Base-by-base conservation (phyloP, 257 asterid genomes). In the Solanum microdontum region DNA sequence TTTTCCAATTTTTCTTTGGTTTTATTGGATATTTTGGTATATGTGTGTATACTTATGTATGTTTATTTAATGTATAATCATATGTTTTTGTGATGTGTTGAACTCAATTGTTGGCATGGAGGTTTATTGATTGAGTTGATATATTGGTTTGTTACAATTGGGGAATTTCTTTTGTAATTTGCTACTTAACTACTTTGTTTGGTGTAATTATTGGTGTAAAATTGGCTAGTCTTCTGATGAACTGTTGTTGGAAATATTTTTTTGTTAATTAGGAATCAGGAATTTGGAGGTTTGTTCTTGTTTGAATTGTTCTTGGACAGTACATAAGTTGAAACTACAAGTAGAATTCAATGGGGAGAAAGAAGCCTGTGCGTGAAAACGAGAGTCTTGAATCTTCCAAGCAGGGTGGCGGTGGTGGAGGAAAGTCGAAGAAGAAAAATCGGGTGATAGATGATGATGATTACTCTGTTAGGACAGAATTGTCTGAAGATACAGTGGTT, bases 381-480 rank as follows among this genome's bases (percentile, higher is more conserved):
- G 98, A 94, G 87, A 83, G 48, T 43, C 91, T 89, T 45, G 91
- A 91, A 3, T 23, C 64, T 24, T n/a, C 60, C 39, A 66, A 84
- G 64, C 28, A 80, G 84, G 84, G 23, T 15, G 89, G 87, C 34
- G 93, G 89, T 1, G 96, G 91, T 24, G 94, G 93, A 12, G 98
- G 96, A 79, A 95, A 92, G 90, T 92, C 96, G 7, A 96, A 94
- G 92, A 95, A 93, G 94, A 95, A 97, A 92, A 91, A 88, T 11
- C 69, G 89, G 87, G 45, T 89, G 90, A 91, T 95, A 87, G 91
- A 90, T 62, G 98, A 97, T 51, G 96, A 94, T 88, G 99, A 97
- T 73, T 97, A 94, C 73, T 89, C 91, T 7, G 58, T 96, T 85
- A 97, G 93, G 87, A 90, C 93, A 14, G 98, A 94, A 69, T 23